Conservation (phyloP, 2,329 filamentous ascomycete genomes). For the Biscogniauxia sp. region DNA sequence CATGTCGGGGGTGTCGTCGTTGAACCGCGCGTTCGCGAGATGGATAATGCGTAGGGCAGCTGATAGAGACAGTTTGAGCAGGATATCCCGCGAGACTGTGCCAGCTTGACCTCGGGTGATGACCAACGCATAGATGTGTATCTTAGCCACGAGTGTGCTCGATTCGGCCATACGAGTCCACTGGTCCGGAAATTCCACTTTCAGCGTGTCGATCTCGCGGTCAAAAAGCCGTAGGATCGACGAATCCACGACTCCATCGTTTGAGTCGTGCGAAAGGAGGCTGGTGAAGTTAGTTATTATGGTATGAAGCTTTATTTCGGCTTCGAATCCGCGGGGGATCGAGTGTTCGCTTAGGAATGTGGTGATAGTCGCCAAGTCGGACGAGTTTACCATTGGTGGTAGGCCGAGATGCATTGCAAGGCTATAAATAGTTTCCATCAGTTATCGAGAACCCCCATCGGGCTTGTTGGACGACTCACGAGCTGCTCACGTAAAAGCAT, state of each 20-base stretch:
- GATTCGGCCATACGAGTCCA: conserved; percentile 26
- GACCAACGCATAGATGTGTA: conserved; percentile 30
- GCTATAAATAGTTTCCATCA: conserved; percentile 10
- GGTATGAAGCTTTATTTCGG: conserved; percentile 26
- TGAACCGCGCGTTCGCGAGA: conserved; percentile 22
- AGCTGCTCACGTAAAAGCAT: conserved; percentile 30
- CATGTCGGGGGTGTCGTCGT: conserved; percentile 10
- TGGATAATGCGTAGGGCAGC: conserved; percentile 29
- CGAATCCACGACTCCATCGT: conserved; percentile 25
- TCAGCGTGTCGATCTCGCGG: conserved; percentile 27
- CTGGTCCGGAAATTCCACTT: conserved; percentile 22
- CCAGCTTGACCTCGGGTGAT: conserved; percentile 21
- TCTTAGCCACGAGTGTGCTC: conserved; percentile 25
- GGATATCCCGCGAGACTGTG: conserved; percentile 22
- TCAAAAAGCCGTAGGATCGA: conserved; percentile 31
- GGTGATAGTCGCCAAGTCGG: conserved; percentile 26
- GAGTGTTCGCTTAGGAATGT: conserved; percentile 21
- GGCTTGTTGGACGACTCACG: conserved; percentile 19
- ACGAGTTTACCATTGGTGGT: conserved; percentile 25
- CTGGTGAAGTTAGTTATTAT: conserved; percentile 27
- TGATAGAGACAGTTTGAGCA: conserved; percentile 27
- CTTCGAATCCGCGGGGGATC: conserved; percentile 24
- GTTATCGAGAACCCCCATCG: neutral
- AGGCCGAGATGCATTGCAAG: conserved; percentile 32
- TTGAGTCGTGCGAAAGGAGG: conserved; percentile 25